Evolutionary conservation across 2,329 filamentous ascomycete species (phyloP), one percentile per base, ranked within the genome.

Genomic region (Cordyceps javanica): DNA sequence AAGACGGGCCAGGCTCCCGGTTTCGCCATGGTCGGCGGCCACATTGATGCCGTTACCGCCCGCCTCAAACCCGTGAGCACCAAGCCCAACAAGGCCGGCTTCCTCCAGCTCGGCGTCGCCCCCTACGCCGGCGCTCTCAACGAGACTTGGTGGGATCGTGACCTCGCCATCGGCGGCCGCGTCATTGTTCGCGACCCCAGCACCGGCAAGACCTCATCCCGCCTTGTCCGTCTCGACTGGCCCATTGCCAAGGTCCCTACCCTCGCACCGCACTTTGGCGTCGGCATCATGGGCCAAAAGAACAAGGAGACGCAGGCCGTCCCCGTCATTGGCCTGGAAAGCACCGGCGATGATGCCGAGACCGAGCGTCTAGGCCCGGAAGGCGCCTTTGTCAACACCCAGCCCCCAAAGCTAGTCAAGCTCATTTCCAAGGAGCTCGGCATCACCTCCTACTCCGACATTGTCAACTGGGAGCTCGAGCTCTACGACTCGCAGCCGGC

Each of bases 401-500:
- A 99, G 71, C 93, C 94, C 0, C 86, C 89, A 28, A 86, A 86
- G 62, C 82, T 99, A 21, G 91, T 97, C 60, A 86, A 88, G 69
- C 83, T 91, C 21, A 95, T 99, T 67, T 83, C 88, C 8, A 81
- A 81, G 14, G 82, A 94, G 69, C 81, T 97, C n/a, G 84, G 83
- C 30, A 83, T 97, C 60, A 61, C 64, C 23, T 84, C 90, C 60
- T 86, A 88, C 69, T 82, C 79, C 64, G 82, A 80, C 54, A 96
- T 99, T 62, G 77, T 96, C 58, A 95, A 94, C 76, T 99, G 94
- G 94, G 94, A 99, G 69, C 83, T 97, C 38, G 94, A 99, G 75
- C 86, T 99, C 32, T 99, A 88, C 69, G 94, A 97, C 73, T 83
- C 84, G 4, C 91, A 97, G 70, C 90, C 92, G 9, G 92, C 92